Evolutionary conservation across 2,329 filamentous ascomycete genomes (phyloP).

Genomic region (Alternaria sp.): DNA sequence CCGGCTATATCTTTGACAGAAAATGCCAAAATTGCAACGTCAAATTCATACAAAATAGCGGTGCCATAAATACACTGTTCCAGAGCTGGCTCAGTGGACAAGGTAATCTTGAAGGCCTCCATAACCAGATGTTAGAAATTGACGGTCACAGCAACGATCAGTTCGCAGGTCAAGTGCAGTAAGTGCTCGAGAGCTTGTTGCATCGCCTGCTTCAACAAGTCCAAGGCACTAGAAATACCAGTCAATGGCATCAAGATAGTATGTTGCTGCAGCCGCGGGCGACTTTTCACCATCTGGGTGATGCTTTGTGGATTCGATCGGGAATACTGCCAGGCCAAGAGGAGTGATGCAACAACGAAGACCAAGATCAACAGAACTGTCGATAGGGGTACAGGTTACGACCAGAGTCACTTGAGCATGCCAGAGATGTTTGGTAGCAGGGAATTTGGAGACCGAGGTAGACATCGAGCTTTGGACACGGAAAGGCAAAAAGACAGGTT

Average conservation of each 20-base stretch:
- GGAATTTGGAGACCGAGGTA: background rate
- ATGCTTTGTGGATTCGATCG: slow-evolving; percentile 47
- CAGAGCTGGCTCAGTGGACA: slow-evolving; percentile 19
- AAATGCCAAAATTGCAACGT: slow-evolving; percentile 7
- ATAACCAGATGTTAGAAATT: background rate
- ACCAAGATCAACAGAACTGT: background rate
- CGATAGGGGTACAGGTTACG: background rate
- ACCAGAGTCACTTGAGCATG: background rate
- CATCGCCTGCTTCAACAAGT: slow-evolving; percentile 14
- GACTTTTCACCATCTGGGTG: slow-evolving; percentile 45
- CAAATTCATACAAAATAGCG: background rate
- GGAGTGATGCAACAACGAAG: slow-evolving; percentile 5
- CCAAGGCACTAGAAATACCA: background rate
- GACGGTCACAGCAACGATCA: background rate
- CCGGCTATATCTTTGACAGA: background rate
- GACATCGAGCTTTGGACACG: background rate
- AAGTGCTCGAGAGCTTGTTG: slow-evolving; percentile 20
- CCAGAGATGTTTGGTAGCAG: background rate
- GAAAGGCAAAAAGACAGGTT: background rate
- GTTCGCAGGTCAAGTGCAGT: slow-evolving; percentile 20
- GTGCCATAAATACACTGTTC: slow-evolving; percentile 15
- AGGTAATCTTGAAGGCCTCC: background rate
- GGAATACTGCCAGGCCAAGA: slow-evolving; percentile 24
- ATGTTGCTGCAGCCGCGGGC: slow-evolving; percentile 46
- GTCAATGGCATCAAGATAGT: slow-evolving; percentile 8